Percentiles rank a stretch among this genome's conserved stretches.
phyloP scores from a whole-genome alignment of 345 rosid species.

The Corchorus olitorius region DNA sequence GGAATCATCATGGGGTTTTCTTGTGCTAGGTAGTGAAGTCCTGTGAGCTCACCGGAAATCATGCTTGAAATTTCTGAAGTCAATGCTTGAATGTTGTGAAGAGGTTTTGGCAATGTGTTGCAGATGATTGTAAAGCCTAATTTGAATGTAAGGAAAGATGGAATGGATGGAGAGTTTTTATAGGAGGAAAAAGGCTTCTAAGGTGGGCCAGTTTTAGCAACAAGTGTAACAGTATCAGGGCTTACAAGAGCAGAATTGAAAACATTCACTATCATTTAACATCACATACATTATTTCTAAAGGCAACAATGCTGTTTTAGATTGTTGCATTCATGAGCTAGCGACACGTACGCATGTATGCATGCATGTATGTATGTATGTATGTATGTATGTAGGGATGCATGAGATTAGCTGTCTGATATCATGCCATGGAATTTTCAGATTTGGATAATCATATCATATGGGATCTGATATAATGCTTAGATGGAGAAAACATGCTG shows the following conservation, averaged over 20 bases:
- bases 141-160: conserved; percentile 35
- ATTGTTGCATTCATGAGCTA: neutral
- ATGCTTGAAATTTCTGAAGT: conserved; percentile 33
- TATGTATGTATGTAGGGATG: conserved; percentile 9
- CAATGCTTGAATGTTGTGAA: conserved; percentile 12
- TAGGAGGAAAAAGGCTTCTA: conserved; percentile 36
- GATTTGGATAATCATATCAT: conserved; percentile 42
- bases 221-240: conserved; percentile 23
- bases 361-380: neutral
- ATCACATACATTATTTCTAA: neutral
- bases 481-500: conserved; percentile 25
- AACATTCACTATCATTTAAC: conserved; percentile 17
- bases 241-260: conserved; percentile 27
- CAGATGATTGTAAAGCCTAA: conserved; percentile 14
- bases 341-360: neutral
- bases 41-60: conserved; percentile 56
- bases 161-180: conserved; percentile 46
- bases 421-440: conserved; percentile 7
- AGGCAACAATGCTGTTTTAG: neutral
- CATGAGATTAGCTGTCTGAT: conserved; percentile 5
- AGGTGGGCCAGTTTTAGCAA: conserved; percentile 39
- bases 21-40: conserved; percentile 46
- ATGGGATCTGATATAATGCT: conserved; percentile 29
- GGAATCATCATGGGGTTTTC: conserved; percentile 37
- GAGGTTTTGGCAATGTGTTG: conserved; percentile 12